These are phyloP conservation scores for Fomitopsis palustris DNA, from an alignment of 1,284 basidiomycete species.

Conservation along the genomic window DNA sequence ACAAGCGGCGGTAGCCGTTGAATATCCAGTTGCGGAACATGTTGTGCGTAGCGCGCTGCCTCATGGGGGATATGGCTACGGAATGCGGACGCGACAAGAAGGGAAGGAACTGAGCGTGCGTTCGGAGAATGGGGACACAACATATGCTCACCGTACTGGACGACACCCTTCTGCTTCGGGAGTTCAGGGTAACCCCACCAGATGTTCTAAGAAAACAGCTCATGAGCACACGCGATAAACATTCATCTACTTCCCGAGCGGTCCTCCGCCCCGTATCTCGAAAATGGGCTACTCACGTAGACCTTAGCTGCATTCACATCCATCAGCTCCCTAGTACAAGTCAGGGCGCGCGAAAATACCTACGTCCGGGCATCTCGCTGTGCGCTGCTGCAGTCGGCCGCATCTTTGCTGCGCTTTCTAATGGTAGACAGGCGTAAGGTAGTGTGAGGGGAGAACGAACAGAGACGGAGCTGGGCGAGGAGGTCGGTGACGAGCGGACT, in stretches of 20 bases:
- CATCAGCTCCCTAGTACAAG: slow-evolving; percentile 2
- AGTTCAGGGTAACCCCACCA: slow-evolving; percentile 90
- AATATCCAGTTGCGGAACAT: slow-evolving; percentile 78
- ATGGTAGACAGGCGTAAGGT: background rate
- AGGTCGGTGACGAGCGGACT: background rate
- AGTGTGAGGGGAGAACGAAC: slow-evolving; percentile 5
- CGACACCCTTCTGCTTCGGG: slow-evolving; percentile 74
- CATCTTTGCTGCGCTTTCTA: slow-evolving; percentile 43
- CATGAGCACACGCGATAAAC: background rate
- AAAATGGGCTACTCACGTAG: slow-evolving; percentile 51
- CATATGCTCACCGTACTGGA: slow-evolving; percentile 76
- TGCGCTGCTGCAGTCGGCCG: slow-evolving; percentile 57
- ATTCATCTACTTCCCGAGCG: background rate
- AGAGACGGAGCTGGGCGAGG: background rate
- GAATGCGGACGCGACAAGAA: background rate
- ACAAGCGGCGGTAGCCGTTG: slow-evolving; percentile 82
- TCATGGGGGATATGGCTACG: slow-evolving; percentile 78
- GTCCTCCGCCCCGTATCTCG: background rate
- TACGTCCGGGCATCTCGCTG: slow-evolving; percentile 80
- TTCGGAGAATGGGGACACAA: background rate
- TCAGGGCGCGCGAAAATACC: slow-evolving; percentile 26
- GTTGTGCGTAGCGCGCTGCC: slow-evolving; percentile 70
- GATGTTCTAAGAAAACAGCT: slow-evolving; percentile 52
- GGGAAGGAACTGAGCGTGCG: background rate
- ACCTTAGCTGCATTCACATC: slow-evolving; percentile 43